A percentile compares a stretch with the other conserved stretches of the same genome.
phyloP scores from a whole-genome alignment of 208 protist genomes.

The Leishmania mexicana region DNA sequence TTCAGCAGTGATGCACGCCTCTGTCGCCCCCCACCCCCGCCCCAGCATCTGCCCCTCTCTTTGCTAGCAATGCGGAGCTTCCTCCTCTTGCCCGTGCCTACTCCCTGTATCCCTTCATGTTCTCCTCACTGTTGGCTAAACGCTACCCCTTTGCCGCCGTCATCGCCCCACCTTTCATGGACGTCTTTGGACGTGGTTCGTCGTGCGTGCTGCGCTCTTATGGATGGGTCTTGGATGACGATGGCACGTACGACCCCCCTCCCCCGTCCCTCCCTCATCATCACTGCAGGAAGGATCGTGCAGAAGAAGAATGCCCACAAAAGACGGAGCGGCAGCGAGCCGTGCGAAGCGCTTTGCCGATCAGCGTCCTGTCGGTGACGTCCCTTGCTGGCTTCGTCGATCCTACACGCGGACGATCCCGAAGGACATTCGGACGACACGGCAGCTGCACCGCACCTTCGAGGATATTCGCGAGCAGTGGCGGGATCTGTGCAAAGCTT shows the following conservation, averaged over 20 bases:
- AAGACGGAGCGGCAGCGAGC: too few species aligned
- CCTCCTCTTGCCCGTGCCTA: too few species aligned
- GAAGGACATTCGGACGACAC: conserved; percentile 36
- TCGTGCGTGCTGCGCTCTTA: not conserved
- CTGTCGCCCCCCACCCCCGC: not conserved
- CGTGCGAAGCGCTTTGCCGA: not conserved
- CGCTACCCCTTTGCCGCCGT: not conserved
- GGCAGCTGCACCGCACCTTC: conserved; percentile 50
- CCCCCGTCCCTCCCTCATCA: not conserved
- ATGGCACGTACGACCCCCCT: not conserved
- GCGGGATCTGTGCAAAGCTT: conserved; percentile 20
- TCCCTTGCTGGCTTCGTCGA: conserved; percentile 33
- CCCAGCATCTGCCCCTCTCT: not conserved
- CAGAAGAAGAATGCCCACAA: not conserved
- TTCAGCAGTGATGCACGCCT: too few species aligned
- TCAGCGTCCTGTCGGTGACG: not conserved
- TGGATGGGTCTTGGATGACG: not conserved
- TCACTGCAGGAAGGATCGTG: not conserved
- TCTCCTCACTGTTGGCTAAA: too few species aligned
- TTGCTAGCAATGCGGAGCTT: not conserved
- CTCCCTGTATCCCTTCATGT: too few species aligned
- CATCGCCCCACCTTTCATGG: not conserved
- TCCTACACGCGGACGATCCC: conserved; percentile 72
- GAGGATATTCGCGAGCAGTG: conserved; percentile 58
- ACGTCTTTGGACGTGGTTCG: not conserved